Conservation (phyloP, 164 flowering plant genomes). For the Umbellularia californica region DNA sequence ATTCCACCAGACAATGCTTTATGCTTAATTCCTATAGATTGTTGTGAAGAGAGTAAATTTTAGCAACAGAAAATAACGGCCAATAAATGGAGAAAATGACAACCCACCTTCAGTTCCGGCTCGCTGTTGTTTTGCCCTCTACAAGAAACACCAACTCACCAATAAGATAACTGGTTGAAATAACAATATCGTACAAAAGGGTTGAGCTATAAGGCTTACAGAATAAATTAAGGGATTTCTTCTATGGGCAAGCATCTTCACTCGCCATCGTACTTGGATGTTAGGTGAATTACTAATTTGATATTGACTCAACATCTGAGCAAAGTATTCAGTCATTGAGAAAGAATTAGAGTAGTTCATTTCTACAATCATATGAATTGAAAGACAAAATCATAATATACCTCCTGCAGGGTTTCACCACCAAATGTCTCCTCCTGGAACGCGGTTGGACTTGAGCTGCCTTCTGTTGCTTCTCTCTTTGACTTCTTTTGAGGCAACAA, state of each 20-base stretch:
- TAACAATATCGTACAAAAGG: not conserved
- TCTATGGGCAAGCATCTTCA: not conserved
- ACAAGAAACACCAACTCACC: not conserved
- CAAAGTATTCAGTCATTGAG: not conserved
- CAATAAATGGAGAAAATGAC: not conserved
- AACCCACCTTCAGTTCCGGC: not conserved
- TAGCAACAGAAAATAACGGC: not conserved
- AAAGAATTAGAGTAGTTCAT: not conserved
- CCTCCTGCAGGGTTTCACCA: too few relatives aligned
- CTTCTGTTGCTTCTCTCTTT: not conserved
- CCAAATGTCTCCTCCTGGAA: not conserved
- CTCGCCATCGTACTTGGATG: not conserved
- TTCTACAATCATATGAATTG: not conserved
- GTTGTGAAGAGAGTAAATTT: not conserved
- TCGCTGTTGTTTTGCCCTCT: not conserved
- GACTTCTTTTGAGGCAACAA: not conserved
- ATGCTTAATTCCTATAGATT: not conserved
- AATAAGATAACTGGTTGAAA: not conserved
- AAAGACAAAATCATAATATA: not conserved
- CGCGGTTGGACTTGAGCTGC: not conserved
- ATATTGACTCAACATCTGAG: not conserved
- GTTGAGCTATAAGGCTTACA: not conserved
- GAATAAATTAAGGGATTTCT: not conserved
- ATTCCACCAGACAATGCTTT: not conserved
- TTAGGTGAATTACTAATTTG: not conserved